Evolutionary conservation across 176 grass and related monocot genomes (phyloP), one percentile per base, ranked within the genome.

Genomic region (Puya raimondii): DNA sequence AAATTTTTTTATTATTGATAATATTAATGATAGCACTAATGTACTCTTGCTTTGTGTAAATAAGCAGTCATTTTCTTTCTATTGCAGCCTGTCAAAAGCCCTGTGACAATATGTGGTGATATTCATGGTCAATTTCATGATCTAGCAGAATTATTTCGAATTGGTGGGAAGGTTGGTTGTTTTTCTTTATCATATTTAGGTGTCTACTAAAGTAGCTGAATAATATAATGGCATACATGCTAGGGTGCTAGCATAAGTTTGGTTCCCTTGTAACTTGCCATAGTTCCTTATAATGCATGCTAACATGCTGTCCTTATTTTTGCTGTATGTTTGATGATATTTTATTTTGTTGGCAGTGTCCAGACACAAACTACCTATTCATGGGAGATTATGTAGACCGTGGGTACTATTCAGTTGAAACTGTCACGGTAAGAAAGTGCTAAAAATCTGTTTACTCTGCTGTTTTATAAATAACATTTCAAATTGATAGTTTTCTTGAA

Each of bases 41-140:
- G 4, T 42, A 42, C 5, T 42, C 0, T 42, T 42, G 4, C 0
- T 42, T 42, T 53, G n/a, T 33, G 18, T 23, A 26, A 14, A 48
- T 76, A 67, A 68, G 23, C 3, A 18, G 52, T 20, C 21, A 10
- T 61, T 20, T 20, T 56, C 16, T n/a, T n/a, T 52, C 18, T 14
- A 16, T 72, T 83, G 75, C 84, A 97, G 94, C 94, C 94, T 73
- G 94, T 97, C 22, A 97, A 90, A 70, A 97, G 89, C 49, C 94
- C 94, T 16, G 94, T 97, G 48, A 97, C 89, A 74, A 90, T 97
- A 65, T 97, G 94, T 58, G 94, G 94, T 88, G 94, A 97, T 76
- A 97, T 97, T 79, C 94, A 97, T 57, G 94, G 94, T 22, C 94
- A 97, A 79, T 97, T 97, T 88, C 94, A 97, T 57, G 94, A 97